These are phyloP conservation scores for Pichia heedii DNA, from an alignment of 805 yeast species.

Conservation along the genomic window DNA sequence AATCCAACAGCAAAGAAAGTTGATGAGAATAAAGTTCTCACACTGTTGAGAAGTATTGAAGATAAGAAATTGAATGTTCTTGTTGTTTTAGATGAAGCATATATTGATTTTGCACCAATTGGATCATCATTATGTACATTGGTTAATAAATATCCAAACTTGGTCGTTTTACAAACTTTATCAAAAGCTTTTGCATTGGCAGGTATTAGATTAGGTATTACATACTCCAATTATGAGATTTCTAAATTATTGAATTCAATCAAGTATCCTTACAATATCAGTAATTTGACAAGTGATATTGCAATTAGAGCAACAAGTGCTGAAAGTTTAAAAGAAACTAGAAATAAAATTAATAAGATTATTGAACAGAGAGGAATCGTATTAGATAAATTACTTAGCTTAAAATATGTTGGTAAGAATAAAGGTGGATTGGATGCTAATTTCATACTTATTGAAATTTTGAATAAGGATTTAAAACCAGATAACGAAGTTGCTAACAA, in stretches of 20 bases:
- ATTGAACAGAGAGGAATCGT: constrained; percentile 47
- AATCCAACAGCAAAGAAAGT: constrained; percentile 82
- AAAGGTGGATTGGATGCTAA: constrained; percentile 85
- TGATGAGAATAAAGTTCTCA: constrained; percentile 37
- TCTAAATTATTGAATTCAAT: constrained; percentile 70
- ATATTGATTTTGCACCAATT: constrained; percentile 69
- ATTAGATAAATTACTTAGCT: constrained; percentile 40
- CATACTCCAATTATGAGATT: constrained; percentile 54
- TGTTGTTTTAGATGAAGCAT: constrained; percentile 89
- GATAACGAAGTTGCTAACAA: constrained; percentile 56
- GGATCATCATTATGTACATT: constrained; percentile 68
- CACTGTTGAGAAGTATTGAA: constrained; percentile 32
- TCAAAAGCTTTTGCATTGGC: constrained; percentile 96
- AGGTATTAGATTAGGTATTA: constrained; percentile 82
- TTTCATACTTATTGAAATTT: constrained; percentile 66
- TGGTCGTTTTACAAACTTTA: constrained; percentile 84
- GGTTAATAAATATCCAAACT: constrained; percentile 72
- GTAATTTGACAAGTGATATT: constrained; percentile 65
- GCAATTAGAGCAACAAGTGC: constrained; percentile 65
- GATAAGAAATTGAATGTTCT: constrained; percentile 59
- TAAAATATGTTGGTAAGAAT: constrained; percentile 60
- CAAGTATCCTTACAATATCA: constrained; percentile 95
- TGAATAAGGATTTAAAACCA: constrained; percentile 54
- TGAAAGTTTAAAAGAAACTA: constrained; percentile 53
- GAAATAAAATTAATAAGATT: constrained; percentile 40